These are phyloP conservation scores for Xylaria longipes DNA, from an alignment of 495 filamentous ascomycete species.

Conservation along the genomic window DNA sequence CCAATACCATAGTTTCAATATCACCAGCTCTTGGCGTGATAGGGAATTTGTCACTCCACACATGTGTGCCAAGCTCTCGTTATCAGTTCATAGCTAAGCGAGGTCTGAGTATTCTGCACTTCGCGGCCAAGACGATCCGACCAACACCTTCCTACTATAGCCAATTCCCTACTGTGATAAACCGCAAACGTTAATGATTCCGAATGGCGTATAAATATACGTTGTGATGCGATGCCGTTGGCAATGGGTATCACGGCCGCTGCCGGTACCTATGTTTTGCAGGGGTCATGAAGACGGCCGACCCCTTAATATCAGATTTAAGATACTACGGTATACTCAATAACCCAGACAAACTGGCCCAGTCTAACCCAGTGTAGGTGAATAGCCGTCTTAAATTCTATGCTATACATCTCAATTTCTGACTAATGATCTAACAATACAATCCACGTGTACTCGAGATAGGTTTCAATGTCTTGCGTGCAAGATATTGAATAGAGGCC, in stretches of 20 bases:
- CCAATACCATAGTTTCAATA: background rate
- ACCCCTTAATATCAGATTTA: background rate
- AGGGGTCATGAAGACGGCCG: background rate
- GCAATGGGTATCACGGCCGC: background rate
- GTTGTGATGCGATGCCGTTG: conserved; percentile 9
- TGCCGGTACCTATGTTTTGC: background rate
- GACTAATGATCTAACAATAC: background rate
- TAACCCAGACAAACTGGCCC: background rate
- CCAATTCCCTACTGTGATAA: background rate
- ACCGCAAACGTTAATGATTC: background rate
- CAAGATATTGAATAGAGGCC: background rate
- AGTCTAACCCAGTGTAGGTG: background rate
- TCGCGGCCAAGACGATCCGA: background rate
- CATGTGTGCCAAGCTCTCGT: conserved; percentile 11
- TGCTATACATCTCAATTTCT: background rate
- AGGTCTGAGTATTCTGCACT: background rate
- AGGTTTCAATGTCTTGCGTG: background rate
- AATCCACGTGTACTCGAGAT: background rate
- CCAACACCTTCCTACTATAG: conserved; percentile 19
- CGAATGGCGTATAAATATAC: no score
- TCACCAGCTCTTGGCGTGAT: conserved; percentile 8
- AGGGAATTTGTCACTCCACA: conserved; percentile 16
- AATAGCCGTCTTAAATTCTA: background rate
- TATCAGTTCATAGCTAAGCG: conserved; percentile 12
- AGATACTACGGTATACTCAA: background rate